A percentile compares a stretch with the other conserved stretches of the same genome.
Evolutionary conservation across 768 basidiomycete species (phyloP).

Genomic region (Leccinum arenicola): DNA sequence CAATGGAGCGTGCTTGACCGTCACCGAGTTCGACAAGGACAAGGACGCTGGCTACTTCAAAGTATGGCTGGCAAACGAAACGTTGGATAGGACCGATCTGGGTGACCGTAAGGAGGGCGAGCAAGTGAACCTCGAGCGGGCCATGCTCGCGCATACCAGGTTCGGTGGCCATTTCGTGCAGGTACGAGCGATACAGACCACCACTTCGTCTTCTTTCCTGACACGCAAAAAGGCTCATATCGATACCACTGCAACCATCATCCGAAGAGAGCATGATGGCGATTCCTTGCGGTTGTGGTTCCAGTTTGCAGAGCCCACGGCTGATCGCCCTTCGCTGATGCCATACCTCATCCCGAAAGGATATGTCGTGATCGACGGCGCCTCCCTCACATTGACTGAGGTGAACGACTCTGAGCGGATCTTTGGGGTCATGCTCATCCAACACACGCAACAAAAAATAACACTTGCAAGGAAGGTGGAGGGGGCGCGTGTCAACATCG

Average conservation of each 20-base stretch:
- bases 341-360: slow-evolving; percentile 91
- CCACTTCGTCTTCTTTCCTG: neutral
- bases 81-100: slow-evolving; percentile 84
- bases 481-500: slow-evolving; percentile 88
- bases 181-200: slow-evolving; percentile 41
- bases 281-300: slow-evolving; percentile 87
- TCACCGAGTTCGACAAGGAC: slow-evolving; percentile 72
- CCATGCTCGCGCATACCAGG: slow-evolving; percentile 86
- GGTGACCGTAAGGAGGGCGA: slow-evolving; percentile 80
- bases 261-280: slow-evolving; percentile 67
- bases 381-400: slow-evolving; percentile 85
- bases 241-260: slow-evolving; percentile 80
- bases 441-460: slow-evolving; percentile 88
- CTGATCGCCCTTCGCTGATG: slow-evolving; percentile 59
- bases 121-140: slow-evolving; percentile 88
- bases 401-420: slow-evolving; percentile 60
- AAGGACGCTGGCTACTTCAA: slow-evolving; percentile 78
- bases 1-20: slow-evolving; percentile 87
- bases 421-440: slow-evolving; percentile 94
- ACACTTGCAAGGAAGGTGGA: slow-evolving; percentile 71
- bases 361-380: slow-evolving; percentile 91
- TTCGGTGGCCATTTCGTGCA: slow-evolving; percentile 99
- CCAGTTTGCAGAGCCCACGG: slow-evolving; percentile 61
- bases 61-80: slow-evolving; percentile 96
- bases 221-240: slow-evolving; percentile 73